Evolutionary conservation across 75 land plant species (phyloP).

Genomic region (Larix kaempferi): DNA sequence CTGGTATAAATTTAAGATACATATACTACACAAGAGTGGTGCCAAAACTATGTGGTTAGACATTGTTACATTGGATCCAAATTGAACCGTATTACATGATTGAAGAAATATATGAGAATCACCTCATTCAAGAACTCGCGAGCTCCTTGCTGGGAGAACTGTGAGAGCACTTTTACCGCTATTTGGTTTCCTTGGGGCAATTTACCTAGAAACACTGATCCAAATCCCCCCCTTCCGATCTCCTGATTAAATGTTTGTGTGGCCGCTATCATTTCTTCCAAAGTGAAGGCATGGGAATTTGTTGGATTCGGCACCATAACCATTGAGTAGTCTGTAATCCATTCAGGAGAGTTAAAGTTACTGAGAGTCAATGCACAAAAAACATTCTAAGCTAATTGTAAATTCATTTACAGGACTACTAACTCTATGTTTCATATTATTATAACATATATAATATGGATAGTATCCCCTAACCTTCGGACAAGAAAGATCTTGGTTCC

Average conservation of each 20-base stretch:
- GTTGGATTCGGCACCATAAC: background rate
- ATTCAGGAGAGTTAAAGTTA: background rate
- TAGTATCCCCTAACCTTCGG: background rate
- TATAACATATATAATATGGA: background rate
- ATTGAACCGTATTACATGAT: too few relatives aligned
- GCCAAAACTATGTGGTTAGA: background rate
- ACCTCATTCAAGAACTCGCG: background rate
- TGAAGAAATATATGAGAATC: background rate
- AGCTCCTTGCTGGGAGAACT: background rate
- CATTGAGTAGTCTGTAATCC: slow-evolving; percentile 7
- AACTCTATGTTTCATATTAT: background rate
- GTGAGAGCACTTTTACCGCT: background rate
- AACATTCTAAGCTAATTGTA: slow-evolving; percentile 6
- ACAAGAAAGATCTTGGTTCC: too few relatives aligned
- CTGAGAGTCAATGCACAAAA: background rate
- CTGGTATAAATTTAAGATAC: background rate
- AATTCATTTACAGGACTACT: slow-evolving; percentile 8
- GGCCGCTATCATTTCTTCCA: background rate
- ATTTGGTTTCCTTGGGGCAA: background rate
- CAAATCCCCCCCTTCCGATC: background rate
- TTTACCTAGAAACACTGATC: background rate
- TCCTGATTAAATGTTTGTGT: background rate
- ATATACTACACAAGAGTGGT: background rate
- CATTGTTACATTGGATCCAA: background rate
- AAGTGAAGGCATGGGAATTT: background rate